Base-by-base conservation (phyloP, 176 grass and related monocot genomes). In the Chrysopogon serrulatus region DNA sequence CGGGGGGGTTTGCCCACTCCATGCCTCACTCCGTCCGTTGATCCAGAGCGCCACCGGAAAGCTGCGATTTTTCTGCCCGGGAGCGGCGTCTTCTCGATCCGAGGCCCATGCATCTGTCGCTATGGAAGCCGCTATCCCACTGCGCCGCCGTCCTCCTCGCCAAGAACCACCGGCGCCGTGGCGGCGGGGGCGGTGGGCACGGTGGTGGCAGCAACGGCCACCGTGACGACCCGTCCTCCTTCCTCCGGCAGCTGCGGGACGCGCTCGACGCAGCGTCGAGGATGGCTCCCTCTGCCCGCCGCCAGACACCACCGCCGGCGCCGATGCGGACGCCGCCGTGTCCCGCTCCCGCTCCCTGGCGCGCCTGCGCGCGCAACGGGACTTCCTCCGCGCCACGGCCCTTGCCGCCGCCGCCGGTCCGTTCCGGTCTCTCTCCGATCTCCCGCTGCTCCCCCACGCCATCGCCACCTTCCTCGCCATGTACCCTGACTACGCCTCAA, bases 401-500 rank as follows among this genome's bases (percentile, higher is more conserved):
- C 91, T 99, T 0, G 86, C 88, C 35, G 88, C 96, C 2, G 90
- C 91, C 3, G 91, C 86, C 30, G 87, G 83, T 12, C 77, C 90
- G 9, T 96, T 90, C 90, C 83, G 71, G 77, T 90, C 91, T 6
- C 49, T 83, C 26, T 94, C 85, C 60, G 88, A 92, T 85, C 81
- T 99, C 66, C 97, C 97, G 12, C 64, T 79, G 31, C 83, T 92
- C 36, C 65, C 89, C 21, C 83, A 92, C 82, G 85, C 91, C 59
- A 87, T 96, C 71, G 72, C 93, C 43, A 87, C 87, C 64, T 99
- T 99, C 93, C 83, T 99, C 83, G 81, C 93, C 86, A 90, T 94
- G 89, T 99, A 99, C 84, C 97, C 93, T 15, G 94, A 99, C 87
- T 99, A 94, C 71, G 65, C 92, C 10, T 92, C 90, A 14, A 96